A percentile compares a stretch with the other conserved stretches of the same genome.
phyloP scores from a whole-genome alignment of 768 basidiomycete genomes.

The Tulasnella sp. region DNA sequence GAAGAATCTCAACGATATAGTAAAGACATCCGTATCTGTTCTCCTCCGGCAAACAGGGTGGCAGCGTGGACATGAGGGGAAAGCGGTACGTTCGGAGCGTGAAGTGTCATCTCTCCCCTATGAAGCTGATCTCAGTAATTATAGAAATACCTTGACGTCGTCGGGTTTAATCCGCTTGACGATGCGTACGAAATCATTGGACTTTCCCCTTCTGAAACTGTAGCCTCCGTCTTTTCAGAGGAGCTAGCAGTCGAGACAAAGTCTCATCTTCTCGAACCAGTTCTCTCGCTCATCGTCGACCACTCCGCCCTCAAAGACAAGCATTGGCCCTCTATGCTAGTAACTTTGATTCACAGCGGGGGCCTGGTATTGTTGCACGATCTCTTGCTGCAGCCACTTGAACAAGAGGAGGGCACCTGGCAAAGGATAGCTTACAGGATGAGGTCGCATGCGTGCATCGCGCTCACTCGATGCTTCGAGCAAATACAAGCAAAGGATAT shows the following conservation, averaged over 20 bases:
- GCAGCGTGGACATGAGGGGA: not conserved
- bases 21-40: not conserved
- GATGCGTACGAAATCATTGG: constrained; percentile 4
- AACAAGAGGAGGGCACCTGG: too few relatives aligned
- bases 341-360: not conserved
- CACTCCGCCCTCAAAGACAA: not conserved
- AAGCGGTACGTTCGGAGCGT: not conserved
- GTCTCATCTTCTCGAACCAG: not conserved
- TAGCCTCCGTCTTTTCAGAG: not conserved
- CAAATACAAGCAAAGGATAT: constrained; percentile 5
- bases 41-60: not conserved
- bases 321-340: not conserved
- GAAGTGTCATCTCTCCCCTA: not conserved
- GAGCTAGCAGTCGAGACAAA: not conserved
- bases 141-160: not conserved
- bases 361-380: not conserved
- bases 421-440: not conserved
- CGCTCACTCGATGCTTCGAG: not conserved
- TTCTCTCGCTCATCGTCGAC: constrained; percentile 10
- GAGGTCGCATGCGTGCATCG: not conserved
- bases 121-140: not conserved
- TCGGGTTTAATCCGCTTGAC: not conserved
- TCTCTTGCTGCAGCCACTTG: not conserved
- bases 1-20: not conserved
- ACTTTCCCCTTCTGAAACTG: not conserved